A percentile compares a stretch with the other conserved stretches of the same genome.
phyloP scores from a whole-genome alignment of 345 rosid genomes.

The Capsella bursapastoris region DNA sequence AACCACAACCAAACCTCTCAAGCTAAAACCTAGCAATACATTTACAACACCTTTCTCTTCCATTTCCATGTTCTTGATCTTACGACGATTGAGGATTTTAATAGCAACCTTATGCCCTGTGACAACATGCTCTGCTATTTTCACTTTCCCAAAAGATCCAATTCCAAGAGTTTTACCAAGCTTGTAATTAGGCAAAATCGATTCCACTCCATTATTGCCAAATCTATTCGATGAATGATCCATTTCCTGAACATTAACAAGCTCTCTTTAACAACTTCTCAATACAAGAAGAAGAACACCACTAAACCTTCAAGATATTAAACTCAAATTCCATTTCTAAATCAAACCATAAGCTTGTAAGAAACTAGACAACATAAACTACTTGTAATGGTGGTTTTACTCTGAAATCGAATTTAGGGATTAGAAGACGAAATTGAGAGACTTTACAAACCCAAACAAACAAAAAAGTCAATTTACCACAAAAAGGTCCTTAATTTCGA shows the following conservation, averaged over 20 bases:
- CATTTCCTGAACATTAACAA: conserved; percentile 47
- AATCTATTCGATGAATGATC: conserved; percentile 63
- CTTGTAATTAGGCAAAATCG: conserved; percentile 68
- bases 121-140: conserved; percentile 81
- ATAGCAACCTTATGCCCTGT: conserved; percentile 94
- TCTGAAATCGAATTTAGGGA: too few relatives aligned
- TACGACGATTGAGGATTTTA: conserved; percentile 90
- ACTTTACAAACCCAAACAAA: too few relatives aligned
- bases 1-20: background rate
- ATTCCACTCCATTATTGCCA: conserved; percentile 56
- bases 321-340: background rate
- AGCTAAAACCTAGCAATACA: background rate
- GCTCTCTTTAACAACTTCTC: conserved; percentile 5
- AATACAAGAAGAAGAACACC: background rate
- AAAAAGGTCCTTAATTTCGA: too few relatives aligned
- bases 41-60: conserved; percentile 78
- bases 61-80: conserved; percentile 80
- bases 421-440: too few relatives aligned
- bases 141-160: conserved; percentile 95
- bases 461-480: too few relatives aligned
- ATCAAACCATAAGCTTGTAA: too few relatives aligned
- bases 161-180: conserved; percentile 88
- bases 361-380: too few relatives aligned
- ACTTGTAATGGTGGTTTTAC: too few relatives aligned
- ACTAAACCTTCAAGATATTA: background rate